Percentiles rank a stretch among this genome's conserved stretches.
Evolutionary conservation across 2,329 filamentous ascomycete genomes (phyloP).

Genomic region (Podosphaera fusca): DNA sequence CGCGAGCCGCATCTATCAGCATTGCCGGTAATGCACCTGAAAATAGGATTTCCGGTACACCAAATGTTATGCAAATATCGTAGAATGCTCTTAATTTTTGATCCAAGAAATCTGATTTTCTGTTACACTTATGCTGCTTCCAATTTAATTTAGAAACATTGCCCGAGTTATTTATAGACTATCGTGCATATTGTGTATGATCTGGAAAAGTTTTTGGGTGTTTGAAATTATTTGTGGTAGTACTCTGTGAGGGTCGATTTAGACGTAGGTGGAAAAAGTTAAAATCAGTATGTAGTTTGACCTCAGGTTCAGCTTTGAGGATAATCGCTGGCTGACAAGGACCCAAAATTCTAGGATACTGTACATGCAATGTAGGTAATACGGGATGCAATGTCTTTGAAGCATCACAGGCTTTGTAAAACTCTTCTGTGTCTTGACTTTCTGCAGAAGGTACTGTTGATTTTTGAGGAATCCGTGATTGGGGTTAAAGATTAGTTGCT

Average conservation of each 20-base stretch:
- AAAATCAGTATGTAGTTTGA: not conserved
- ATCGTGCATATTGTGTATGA: too few relatives aligned
- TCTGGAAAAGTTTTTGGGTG: not conserved
- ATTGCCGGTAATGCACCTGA: not conserved
- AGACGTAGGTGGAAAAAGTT: not conserved
- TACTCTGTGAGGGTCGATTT: not conserved
- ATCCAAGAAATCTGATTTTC: not conserved
- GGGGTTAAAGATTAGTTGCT: too few relatives aligned
- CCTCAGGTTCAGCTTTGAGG: not conserved
- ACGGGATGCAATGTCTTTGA: not conserved
- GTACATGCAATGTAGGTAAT: not conserved
- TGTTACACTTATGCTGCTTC: not conserved
- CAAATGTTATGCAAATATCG: not conserved
- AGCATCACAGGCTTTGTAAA: too few relatives aligned
- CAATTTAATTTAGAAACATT: not conserved
- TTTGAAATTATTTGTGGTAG: not conserved
- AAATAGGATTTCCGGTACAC: not conserved
- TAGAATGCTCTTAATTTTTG: not conserved
- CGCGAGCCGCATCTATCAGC: not conserved
- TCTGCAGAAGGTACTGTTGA: too few relatives aligned
- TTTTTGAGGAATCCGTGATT: too few relatives aligned
- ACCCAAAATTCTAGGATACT: not conserved
- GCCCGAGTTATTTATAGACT: not conserved
- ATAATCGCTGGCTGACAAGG: not conserved
- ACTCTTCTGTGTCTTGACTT: too few relatives aligned